Evolutionary conservation across 2,329 filamentous ascomycete species (phyloP).

Genomic region (Fusarium irregulare): DNA sequence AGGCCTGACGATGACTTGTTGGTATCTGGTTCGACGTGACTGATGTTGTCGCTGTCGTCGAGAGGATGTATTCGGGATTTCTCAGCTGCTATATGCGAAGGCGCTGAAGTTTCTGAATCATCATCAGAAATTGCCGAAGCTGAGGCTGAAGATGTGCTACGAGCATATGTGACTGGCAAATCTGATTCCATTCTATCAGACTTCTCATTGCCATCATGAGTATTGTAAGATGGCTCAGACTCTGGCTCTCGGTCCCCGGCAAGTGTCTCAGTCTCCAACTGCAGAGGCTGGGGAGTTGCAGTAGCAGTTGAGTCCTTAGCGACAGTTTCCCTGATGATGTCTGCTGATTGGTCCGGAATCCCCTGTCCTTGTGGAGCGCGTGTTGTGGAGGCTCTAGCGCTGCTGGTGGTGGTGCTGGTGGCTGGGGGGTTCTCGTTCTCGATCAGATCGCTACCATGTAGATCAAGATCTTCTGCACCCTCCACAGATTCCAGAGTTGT

Average conservation of each 20-base stretch:
- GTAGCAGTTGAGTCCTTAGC: constrained; percentile 15
- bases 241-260: constrained; percentile 7
- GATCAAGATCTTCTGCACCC: constrained; percentile 9
- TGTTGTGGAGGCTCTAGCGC: constrained; percentile 9
- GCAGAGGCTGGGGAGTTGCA: constrained; percentile 16
- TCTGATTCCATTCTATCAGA: constrained; percentile 22
- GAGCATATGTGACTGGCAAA: constrained; percentile 11
- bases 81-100: constrained; percentile 8
- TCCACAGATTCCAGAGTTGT: constrained; percentile 21
- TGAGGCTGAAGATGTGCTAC: constrained; percentile 13
- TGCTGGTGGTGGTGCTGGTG: constrained; percentile 1
- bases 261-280: constrained; percentile 14
- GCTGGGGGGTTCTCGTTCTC: constrained; percentile 3
- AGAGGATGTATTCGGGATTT: neutral
- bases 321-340: neutral
- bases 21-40: neutral
- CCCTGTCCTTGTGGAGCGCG: constrained; percentile 13
- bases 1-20: constrained; percentile 9
- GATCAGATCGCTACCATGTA: neutral
- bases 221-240: neutral
- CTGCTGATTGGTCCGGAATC: constrained; percentile 24
- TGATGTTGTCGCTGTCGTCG: neutral
- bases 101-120: constrained; percentile 11
- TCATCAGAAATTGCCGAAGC: constrained; percentile 15
- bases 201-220: constrained; percentile 29